These are phyloP conservation scores for Aschersonia sp. DNA, from an alignment of 2,329 filamentous ascomycete genomes.

Conservation along the genomic window DNA sequence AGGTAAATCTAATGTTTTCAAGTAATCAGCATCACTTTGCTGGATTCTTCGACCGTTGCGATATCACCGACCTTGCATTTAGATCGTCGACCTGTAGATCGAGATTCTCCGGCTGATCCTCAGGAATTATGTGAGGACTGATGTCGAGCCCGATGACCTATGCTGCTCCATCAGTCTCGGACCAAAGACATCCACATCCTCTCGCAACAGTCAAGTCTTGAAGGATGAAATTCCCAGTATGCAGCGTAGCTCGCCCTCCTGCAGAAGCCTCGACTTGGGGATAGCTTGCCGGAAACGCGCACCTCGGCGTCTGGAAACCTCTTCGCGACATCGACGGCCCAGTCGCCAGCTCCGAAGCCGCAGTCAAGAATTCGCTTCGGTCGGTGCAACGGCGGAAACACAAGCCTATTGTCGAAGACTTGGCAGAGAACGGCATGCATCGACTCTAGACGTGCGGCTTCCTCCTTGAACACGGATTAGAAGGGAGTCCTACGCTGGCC, in stretches of 20 bases:
- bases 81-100: conserved; percentile 61
- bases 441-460: conserved; percentile 48
- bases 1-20: conserved; percentile 40
- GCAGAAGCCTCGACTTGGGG: neutral
- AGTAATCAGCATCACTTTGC: neutral
- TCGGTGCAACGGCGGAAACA: conserved; percentile 52
- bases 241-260: neutral
- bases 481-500: neutral
- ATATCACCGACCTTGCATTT: conserved; percentile 39
- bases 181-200: neutral
- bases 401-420: conserved; percentile 51
- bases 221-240: neutral
- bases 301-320: conserved; percentile 52
- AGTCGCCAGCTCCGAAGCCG: conserved; percentile 56
- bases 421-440: conserved; percentile 48
- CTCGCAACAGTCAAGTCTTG: neutral
- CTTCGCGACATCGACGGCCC: conserved; percentile 56
- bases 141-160: conserved; percentile 62
- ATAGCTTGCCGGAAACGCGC: neutral
- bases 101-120: conserved; percentile 50
- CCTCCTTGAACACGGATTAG: conserved; percentile 33
- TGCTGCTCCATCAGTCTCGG: neutral
- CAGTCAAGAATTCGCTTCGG: conserved; percentile 53
- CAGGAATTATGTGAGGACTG: conserved; percentile 53
- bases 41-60: neutral